Conservation (phyloP, 345 rosid species). For the Gossypium turneri region DNA sequence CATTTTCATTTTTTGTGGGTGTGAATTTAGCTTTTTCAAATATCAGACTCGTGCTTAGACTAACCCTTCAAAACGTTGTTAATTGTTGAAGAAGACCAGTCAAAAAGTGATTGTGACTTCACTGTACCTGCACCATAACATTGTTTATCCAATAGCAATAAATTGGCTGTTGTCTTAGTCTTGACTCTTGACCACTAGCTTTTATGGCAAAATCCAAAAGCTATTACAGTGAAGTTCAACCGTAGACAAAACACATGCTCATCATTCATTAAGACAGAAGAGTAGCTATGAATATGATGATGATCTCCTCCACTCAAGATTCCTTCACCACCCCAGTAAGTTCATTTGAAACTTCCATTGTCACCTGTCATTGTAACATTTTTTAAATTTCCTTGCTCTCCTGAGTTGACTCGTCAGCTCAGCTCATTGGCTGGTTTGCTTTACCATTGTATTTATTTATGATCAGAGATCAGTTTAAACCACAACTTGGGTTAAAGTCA, state of each 20-base stretch:
- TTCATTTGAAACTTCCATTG: not conserved
- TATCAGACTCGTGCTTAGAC: slow-evolving; percentile 10
- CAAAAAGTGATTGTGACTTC: slow-evolving; percentile 14
- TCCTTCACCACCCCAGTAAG: not conserved
- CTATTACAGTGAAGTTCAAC: not conserved
- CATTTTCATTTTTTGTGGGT: not conserved
- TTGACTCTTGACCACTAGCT: not conserved
- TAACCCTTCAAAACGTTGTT: slow-evolving; percentile 9
- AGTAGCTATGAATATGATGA: not conserved
- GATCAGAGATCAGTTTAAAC: no score
- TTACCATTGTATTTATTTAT: no score
- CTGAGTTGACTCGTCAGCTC: no score
- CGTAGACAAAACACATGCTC: not conserved
- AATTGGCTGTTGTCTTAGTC: no score
- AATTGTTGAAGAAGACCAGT: not conserved
- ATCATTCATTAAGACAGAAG: not conserved
- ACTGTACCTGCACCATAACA: no score
- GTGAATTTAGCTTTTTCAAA: not conserved
- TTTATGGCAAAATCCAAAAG: not conserved
- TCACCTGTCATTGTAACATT: not conserved
- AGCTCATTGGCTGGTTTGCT: no score
- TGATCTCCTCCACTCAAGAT: not conserved
- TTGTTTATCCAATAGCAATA: no score
- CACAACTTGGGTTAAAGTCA: no score
- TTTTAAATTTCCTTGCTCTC: no score